Evolutionary conservation across 805 yeast species (phyloP), one percentile per base, ranked within the genome.

Genomic region (Candida easanensis): DNA sequence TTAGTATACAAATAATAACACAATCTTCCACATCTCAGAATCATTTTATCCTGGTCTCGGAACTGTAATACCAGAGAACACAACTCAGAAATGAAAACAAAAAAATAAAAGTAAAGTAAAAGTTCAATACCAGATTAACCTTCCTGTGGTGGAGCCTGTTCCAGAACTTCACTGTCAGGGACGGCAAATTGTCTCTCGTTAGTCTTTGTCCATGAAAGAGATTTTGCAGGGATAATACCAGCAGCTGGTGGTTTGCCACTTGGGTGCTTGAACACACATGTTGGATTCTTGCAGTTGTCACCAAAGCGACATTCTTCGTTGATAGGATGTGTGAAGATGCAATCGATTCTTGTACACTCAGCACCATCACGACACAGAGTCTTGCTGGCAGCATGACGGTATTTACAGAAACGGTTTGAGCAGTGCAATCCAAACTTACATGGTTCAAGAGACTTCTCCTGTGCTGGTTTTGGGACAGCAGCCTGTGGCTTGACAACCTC

Each of bases 351-450:
- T 16, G 78, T 74, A 69, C 97, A 89, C 38, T 72, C 73, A 21
- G 77, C 76, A 20, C 97, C 96, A 23, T 82, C 87, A 59, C 96
- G 86, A 62, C 97, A 89, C 48, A 86, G 65, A 22, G 81, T 77
- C 7, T 77, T 72, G 8, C 86, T 72, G 15, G 79, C 74, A 2
- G 97, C 95, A 65, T 89, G 97, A 66, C 97, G 79, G 62, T 77
- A 84, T 47, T 84, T 82, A 66, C 97, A 89, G 55, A 73, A 75
- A 52, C 73, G 77, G 58, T 88, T 88, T 34, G 88, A 82, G 66
- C 97, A 89, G 46, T 76, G 71, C 9, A 75, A 52, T 30, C 90
- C 89, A 60, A 79, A 89, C 62, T 84, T 86, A 66, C 97, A 89
- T 56, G 87, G 88, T 50, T 86, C 95, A 54, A 88, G 70, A 1